phyloP scores from a whole-genome alignment of 2,329 filamentous ascomycete genomes.

The Venturia oleaginea region DNA sequence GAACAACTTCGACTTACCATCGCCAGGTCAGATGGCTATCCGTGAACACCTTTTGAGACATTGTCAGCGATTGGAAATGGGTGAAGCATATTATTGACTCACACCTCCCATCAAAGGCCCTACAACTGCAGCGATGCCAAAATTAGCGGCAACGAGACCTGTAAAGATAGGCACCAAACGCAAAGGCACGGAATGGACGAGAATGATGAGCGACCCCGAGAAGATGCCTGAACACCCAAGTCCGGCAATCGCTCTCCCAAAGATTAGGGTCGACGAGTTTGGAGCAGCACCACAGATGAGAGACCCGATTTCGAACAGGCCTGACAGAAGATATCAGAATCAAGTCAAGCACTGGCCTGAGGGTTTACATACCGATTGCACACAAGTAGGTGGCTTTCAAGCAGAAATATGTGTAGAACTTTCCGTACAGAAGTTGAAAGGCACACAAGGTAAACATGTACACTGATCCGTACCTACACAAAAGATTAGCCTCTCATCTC shows the following conservation, averaged over 20 bases:
- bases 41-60: conserved; percentile 22
- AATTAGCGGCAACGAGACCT: conserved; percentile 13
- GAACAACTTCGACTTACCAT: conserved; percentile 19
- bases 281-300: conserved; percentile 16
- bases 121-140: conserved; percentile 14
- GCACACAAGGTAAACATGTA: conserved; percentile 11
- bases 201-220: conserved; percentile 28
- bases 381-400: conserved; percentile 11
- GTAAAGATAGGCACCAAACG: conserved; percentile 14
- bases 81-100: not conserved
- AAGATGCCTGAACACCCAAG: conserved; percentile 16
- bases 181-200: conserved; percentile 34
- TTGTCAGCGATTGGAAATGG: not conserved
- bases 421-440: conserved; percentile 13
- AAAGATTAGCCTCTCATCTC: not conserved
- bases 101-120: conserved; percentile 15
- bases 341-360: not conserved
- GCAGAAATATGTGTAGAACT: conserved; percentile 15
- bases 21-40: conserved; percentile 30
- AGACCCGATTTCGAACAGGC: conserved; percentile 17
- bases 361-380: conserved; percentile 9
- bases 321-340: conserved; percentile 14
- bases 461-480: conserved; percentile 14
- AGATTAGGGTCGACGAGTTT: conserved; percentile 15
- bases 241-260: conserved; percentile 18